phyloP scores from a whole-genome alignment of 176 grass and related monocot genomes.

The Rhynchospora tenuis region DNA sequence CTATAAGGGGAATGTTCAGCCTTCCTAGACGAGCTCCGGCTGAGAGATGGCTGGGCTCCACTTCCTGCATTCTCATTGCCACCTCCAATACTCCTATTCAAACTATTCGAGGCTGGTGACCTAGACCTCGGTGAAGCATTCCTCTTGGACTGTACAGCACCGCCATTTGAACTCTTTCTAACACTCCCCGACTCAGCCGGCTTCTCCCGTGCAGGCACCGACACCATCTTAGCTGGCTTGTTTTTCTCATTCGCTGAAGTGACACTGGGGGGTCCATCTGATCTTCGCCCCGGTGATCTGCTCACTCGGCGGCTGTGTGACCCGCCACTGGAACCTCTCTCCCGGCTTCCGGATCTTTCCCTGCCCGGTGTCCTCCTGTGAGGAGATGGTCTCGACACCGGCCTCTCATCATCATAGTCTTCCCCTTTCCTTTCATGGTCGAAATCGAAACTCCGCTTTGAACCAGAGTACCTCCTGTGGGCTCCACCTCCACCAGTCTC shows the following conservation, averaged over 20 bases:
- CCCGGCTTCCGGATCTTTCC: slow-evolving; percentile 69
- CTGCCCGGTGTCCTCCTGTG: slow-evolving; percentile 62
- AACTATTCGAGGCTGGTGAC: slow-evolving; percentile 42
- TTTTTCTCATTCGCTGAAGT: slow-evolving; percentile 17
- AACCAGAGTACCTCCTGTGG: slow-evolving; percentile 53
- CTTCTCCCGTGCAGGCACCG: slow-evolving; percentile 67
- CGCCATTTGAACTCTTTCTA: slow-evolving; percentile 24
- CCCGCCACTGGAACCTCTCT: slow-evolving; percentile 24
- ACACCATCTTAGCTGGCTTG: slow-evolving; percentile 78
- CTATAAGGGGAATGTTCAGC: slow-evolving; percentile 60
- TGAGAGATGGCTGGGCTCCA: slow-evolving; percentile 45
- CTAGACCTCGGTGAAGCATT: slow-evolving; percentile 61
- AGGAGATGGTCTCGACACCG: slow-evolving; percentile 53
- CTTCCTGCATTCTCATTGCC: slow-evolving; percentile 39
- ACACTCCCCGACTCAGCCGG: neutral
- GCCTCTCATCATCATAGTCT: slow-evolving; percentile 30
- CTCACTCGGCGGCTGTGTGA: slow-evolving; percentile 70
- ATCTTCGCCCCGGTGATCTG: slow-evolving; percentile 48
- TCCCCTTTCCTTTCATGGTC: slow-evolving; percentile 55
- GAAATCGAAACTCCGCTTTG: slow-evolving; percentile 89
- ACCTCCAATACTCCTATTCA: slow-evolving; percentile 19
- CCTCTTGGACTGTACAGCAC: slow-evolving; percentile 36
- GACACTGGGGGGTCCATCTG: slow-evolving; percentile 20
- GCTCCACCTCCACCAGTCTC: slow-evolving; percentile 32
- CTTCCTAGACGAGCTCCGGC: slow-evolving; percentile 77